Conservation (phyloP, 2,329 filamentous ascomycete genomes). For the Cladorrhinum sp. region DNA sequence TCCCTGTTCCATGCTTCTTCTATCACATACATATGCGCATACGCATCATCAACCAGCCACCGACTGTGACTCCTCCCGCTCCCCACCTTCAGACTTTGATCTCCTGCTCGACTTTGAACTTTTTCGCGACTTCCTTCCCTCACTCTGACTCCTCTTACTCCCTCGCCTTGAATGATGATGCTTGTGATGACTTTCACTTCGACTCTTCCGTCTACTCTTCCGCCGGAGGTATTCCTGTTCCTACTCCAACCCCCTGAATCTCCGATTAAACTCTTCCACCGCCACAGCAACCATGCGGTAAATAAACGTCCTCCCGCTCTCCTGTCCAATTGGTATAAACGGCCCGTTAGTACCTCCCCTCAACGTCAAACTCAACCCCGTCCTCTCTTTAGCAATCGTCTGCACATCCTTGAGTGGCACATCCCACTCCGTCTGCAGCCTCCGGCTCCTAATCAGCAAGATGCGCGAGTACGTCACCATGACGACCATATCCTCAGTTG, state of each 20-base stretch:
- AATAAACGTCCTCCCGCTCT: slow-evolving; percentile 64
- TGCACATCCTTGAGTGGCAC: slow-evolving; percentile 93
- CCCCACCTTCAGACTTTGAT: neutral
- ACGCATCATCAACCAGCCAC: neutral
- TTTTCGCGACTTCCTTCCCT: neutral
- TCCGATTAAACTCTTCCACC: slow-evolving; percentile 64
- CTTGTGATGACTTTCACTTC: neutral
- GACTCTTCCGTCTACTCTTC: neutral
- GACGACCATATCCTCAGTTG: slow-evolving; percentile 81
- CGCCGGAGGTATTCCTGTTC: neutral
- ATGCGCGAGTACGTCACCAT: slow-evolving; percentile 88
- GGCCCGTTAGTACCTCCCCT: slow-evolving; percentile 91
- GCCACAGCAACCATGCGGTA: slow-evolving; percentile 65
- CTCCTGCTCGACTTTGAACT: neutral
- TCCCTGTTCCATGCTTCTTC: neutral
- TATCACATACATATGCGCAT: neutral
- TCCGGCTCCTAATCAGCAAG: slow-evolving; percentile 83
- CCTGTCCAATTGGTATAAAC: slow-evolving; percentile 90
- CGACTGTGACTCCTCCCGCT: neutral
- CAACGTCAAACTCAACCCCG: slow-evolving; percentile 82
- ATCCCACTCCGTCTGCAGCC: slow-evolving; percentile 90
- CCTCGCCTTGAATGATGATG: neutral
- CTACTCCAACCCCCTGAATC: slow-evolving; percentile 47
- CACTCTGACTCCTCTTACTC: neutral
- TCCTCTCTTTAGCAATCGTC: slow-evolving; percentile 95